phyloP scores from a whole-genome alignment of 2,329 filamentous ascomycete species.

The Stagonosporopsis vannaccii region DNA sequence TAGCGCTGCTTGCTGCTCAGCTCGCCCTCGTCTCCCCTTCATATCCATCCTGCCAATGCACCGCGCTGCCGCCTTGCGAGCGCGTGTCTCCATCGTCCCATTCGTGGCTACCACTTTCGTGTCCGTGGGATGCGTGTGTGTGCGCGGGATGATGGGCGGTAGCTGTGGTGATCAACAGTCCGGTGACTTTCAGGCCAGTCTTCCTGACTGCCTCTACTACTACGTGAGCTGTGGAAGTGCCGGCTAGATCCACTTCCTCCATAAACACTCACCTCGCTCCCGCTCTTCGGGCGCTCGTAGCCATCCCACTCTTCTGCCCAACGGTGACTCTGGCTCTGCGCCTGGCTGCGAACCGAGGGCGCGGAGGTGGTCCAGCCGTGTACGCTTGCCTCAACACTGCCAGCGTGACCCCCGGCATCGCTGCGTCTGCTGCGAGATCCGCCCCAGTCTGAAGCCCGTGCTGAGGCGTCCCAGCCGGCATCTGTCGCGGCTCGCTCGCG shows the following conservation, averaged over 20 bases:
- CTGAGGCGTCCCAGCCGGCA: neutral
- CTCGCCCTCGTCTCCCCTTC: neutral
- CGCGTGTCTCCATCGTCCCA: neutral
- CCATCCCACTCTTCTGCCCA: constrained; percentile 27
- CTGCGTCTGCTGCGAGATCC: too few relatives aligned
- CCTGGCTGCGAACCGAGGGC: neutral
- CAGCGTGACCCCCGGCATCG: neutral
- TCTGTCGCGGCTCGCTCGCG: neutral
- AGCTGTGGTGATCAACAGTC: neutral
- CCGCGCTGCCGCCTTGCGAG: too few relatives aligned
- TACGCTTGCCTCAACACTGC: neutral
- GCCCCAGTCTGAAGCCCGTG: neutral
- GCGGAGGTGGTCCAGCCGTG: neutral
- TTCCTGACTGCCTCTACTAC: neutral
- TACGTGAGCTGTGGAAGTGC: neutral
- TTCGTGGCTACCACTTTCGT: neutral
- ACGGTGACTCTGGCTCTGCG: neutral
- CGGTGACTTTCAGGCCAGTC: constrained; percentile 15
- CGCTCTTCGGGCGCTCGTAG: constrained; percentile 26
- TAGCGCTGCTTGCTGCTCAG: neutral
- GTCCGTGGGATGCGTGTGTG: neutral
- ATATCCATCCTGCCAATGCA: neutral
- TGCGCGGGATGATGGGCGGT: neutral
- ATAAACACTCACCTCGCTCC: constrained; percentile 28
- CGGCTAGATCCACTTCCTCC: constrained; percentile 10